These are phyloP conservation scores for Solanum hybrid DNA, from an alignment of 305 asterid species.

Conservation along the genomic window DNA sequence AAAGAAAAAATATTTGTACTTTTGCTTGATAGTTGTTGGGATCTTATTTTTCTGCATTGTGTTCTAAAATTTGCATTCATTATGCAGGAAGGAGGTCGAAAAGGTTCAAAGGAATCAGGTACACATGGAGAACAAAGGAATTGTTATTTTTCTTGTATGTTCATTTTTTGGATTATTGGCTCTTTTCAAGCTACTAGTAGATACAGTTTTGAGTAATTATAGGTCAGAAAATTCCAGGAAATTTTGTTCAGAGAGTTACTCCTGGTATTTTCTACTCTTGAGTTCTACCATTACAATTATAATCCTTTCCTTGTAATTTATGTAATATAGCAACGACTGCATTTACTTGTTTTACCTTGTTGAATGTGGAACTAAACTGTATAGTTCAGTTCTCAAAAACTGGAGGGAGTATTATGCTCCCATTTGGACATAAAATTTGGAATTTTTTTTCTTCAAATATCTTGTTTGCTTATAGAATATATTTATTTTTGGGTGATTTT, in stretches of 20 bases:
- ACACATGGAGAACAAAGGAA: constrained; percentile 80
- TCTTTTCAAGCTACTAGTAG: constrained; percentile 36
- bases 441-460: neutral
- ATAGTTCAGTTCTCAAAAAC: neutral
- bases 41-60: neutral
- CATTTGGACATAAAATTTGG: neutral
- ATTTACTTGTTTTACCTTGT: neutral
- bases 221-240: constrained; percentile 46
- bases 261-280: constrained; percentile 67
- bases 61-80: neutral
- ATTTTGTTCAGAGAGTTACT: constrained; percentile 54
- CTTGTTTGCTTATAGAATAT: neutral
- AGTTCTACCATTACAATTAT: constrained; percentile 41
- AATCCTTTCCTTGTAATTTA: constrained; percentile 50
- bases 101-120: constrained; percentile 45
- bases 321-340: constrained; percentile 6
- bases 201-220: constrained; percentile 28
- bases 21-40: neutral
- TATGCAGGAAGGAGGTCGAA: constrained; percentile 69
- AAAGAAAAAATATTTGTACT: neutral
- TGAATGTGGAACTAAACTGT: neutral
- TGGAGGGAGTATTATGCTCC: neutral
- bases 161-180: constrained; percentile 48
- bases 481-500: neutral
- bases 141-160: constrained; percentile 54